Base-by-base conservation (phyloP, 108 stramenopile species). In the Craspedostauros australis region DNA sequence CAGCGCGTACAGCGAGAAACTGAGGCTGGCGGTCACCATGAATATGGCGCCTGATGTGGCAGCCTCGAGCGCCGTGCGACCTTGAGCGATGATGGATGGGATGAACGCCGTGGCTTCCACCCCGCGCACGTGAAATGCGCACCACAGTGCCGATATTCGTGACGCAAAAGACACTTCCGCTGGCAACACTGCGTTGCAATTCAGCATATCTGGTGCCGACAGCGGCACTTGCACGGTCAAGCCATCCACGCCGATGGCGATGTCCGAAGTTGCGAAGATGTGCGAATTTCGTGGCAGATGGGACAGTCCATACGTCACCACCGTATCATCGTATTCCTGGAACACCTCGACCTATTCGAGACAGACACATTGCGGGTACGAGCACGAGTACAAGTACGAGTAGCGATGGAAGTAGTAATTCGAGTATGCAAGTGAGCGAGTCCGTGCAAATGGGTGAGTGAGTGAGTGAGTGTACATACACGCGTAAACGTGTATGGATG, bases 251-350 rank as follows among this genome's bases (percentile, higher is more conserved):
- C 87, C 91, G 6, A 93, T 74, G 1, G 85, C 75, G 46, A 93
- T 64, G 48, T 93, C 91, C 26, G 85, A 66, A 11, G 83, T 62
- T 5, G 72, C 57, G 60, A 93, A 93, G 18, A 87, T 84, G 39
- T 57, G 68, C 25, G 78, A 68, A 50, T 93, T 93, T 20, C 77
- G 45, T 15, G 86, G 71, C 16, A 86, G 45, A 53, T 93, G 91
- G 0, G 85, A 80, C 21, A 84, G 57, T 12, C 91, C 91, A 22
- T 85, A 61, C 11, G 76, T 61, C 21, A 93, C 61, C 1, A 89
- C 91, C 19, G 91, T 88, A 50, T 93, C 91, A 28, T 75, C 54
- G 59, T 93, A 86, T 23, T 86, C 84, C 50, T 83, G 86, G 58
- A 93, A 88, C 5, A 78, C 70, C 50, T 86, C 72, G n/a, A 90